A percentile compares a stretch with the other conserved stretches of the same genome.
Evolutionary conservation across 345 rosid species (phyloP).

Genomic region (Rhodomyrtus tomentosa): DNA sequence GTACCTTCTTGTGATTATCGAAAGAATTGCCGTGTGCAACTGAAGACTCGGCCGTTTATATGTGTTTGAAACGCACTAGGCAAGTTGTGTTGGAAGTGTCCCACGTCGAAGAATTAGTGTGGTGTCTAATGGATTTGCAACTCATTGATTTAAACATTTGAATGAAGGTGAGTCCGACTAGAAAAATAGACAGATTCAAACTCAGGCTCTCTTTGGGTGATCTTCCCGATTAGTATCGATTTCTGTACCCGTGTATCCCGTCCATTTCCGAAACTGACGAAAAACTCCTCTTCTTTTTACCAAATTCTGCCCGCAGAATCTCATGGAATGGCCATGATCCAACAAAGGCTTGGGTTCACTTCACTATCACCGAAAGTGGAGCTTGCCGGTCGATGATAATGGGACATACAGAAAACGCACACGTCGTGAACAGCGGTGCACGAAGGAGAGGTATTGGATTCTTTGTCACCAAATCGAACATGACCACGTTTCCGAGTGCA

Average conservation of each 20-base stretch:
- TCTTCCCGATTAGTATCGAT: too few species aligned
- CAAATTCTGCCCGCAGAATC: not conserved
- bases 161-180: too few species aligned
- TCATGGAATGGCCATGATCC: not conserved
- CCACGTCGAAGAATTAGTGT: not conserved
- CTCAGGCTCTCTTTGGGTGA: too few species aligned
- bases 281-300: not conserved
- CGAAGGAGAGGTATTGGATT: not conserved
- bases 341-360: not conserved
- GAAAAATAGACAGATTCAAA: too few species aligned
- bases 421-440: not conserved
- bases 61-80: fast-evolving
- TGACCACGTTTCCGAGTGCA: not conserved
- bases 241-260: not conserved
- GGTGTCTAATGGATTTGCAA: fast-evolving
- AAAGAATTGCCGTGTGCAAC: not conserved
- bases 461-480: not conserved
- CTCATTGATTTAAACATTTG: too few species aligned
- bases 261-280: not conserved
- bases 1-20: not conserved
- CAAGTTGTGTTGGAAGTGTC: not conserved
- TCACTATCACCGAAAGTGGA: not conserved
- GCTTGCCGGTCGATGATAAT: not conserved
- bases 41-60: not conserved
- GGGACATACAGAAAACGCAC: not conserved